Base-by-base conservation (phyloP, 1,284 basidiomycete species). In the Cryptococcus sp. region DNA sequence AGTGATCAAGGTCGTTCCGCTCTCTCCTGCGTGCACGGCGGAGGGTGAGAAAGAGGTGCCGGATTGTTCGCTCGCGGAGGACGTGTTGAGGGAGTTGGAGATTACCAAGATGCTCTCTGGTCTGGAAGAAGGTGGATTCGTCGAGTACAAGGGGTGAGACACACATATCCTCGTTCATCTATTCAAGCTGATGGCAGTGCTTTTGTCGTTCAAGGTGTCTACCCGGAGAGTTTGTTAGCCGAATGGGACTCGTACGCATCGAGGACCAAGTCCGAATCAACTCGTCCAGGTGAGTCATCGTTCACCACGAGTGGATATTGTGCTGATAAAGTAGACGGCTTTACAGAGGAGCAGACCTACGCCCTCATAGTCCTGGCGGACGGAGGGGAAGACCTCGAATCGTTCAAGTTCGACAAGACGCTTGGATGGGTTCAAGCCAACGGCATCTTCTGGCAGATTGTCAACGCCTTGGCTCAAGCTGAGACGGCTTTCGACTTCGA, bases 371-470 rank as follows among this genome's bases (percentile, higher is more conserved):
- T 92, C 18, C 79, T 98, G 40, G 82, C 85, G 0, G 86, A 98
- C 61, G 89, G 87, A 16, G 94, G 94, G 0, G 79, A 80, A 1
- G 94, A 97, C 67, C 77, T 97, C 24, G 94, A 98, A 66, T 78
- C 82, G 9, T 89, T 86, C 66, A 76, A 74, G 5, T 89, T 94
- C 63, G 65, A 69, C 38, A 52, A 63, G 18, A 43, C 78, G 53
- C 75, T 63, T 4, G 83, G 83, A 1, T 97, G 94, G 93, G 75
- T 77, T 19, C 85, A 95, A 67, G 91, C 92, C 2, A 85, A 82
- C 52, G 85, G 84, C 44, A 74, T 97, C 23, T 91, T 97, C 69
- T 92, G 87, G 86, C 93, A 97, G 71, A 84, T 94, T 1, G 79
- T 82, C 0, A 81, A 81, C 43, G 77, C 86, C 0, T 77, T 97